A percentile compares a stretch with the other conserved stretches of the same genome.
Conservation (phyloP, 169 alveolate genomes). For the Plasmodium vivax region DNA sequence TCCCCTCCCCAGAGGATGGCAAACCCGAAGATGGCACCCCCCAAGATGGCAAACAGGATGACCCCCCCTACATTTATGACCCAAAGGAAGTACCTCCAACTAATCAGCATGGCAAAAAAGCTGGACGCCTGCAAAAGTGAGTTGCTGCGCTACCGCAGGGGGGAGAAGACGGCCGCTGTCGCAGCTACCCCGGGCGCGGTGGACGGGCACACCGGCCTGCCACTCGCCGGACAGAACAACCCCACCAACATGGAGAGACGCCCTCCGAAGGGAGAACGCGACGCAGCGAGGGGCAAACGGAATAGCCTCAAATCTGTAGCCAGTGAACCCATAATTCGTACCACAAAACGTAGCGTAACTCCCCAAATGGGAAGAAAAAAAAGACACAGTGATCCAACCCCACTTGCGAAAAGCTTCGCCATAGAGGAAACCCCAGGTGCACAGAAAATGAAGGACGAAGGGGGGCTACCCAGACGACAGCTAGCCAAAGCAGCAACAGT, state of each 20-base stretch:
- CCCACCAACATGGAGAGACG: not conserved
- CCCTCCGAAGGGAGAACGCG: not conserved
- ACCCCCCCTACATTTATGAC: not conserved
- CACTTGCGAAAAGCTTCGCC: not conserved
- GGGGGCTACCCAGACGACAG: not conserved
- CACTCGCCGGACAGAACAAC: not conserved
- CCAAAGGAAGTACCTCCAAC: constrained; percentile 5
- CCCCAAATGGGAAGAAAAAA: not conserved
- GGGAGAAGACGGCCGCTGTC: not conserved
- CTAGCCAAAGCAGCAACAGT: not conserved
- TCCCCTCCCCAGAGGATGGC: not conserved
- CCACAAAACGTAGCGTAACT: not conserved
- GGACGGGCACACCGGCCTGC: not conserved
- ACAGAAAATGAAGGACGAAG: not conserved
- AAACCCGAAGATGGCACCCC: not conserved
- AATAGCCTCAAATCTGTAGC: not conserved
- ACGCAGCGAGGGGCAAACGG: not conserved
- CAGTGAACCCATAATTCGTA: not conserved
- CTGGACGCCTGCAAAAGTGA: constrained; percentile 17
- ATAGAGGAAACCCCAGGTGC: not conserved
- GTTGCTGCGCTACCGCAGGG: not conserved
- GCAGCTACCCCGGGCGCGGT: not conserved
- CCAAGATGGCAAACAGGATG: not conserved
- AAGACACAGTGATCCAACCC: not conserved
- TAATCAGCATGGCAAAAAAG: constrained; percentile 18